Evolutionary conservation across 768 basidiomycete species (phyloP).

Genomic region (Xerocomellus chrysenteron): DNA sequence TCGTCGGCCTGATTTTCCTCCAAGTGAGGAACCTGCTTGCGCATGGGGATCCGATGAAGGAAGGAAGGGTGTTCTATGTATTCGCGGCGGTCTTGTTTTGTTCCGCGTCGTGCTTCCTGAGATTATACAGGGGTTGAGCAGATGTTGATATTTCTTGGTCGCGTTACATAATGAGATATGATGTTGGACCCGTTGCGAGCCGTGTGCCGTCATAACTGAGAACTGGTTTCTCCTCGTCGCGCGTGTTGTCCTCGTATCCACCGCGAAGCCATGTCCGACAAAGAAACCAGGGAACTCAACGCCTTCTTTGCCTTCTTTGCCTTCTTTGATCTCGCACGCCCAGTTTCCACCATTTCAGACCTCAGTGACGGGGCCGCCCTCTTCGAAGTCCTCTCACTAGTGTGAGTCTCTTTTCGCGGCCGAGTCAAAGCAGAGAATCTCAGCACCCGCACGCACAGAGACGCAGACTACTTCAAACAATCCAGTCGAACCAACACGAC

Average conservation of each 20-base stretch:
- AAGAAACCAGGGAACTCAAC: conserved; percentile 61
- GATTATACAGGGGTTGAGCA: conserved; percentile 25
- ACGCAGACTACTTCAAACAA: conserved; percentile 74
- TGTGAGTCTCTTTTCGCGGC: conserved; percentile 50
- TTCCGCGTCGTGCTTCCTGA: conserved; percentile 23
- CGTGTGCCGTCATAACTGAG: conserved; percentile 1
- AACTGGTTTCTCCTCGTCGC: conserved; percentile 6
- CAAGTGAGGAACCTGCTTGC: conserved; percentile 78
- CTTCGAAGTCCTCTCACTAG: conserved; percentile 69
- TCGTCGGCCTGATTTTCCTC: conserved; percentile 82
- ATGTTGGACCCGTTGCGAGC: background rate
- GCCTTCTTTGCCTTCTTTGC: conserved; percentile 83
- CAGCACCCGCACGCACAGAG: conserved; percentile 43
- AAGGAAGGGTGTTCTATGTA: conserved; percentile 88
- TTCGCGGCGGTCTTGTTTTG: conserved; percentile 60
- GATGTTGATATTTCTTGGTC: background rate
- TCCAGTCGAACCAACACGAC: conserved; percentile 53
- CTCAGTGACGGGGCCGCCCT: conserved; percentile 79
- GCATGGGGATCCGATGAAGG: conserved; percentile 54
- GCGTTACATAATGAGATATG: conserved; percentile 26
- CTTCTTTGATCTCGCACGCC: conserved; percentile 65
- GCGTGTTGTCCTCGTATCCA: background rate
- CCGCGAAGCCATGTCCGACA: conserved; percentile 35
- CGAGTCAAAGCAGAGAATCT: conserved; percentile 1
- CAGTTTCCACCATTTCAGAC: conserved; percentile 63